phyloP scores from a whole-genome alignment of 1,284 basidiomycete species.

The Porogramme epimiltina region DNA sequence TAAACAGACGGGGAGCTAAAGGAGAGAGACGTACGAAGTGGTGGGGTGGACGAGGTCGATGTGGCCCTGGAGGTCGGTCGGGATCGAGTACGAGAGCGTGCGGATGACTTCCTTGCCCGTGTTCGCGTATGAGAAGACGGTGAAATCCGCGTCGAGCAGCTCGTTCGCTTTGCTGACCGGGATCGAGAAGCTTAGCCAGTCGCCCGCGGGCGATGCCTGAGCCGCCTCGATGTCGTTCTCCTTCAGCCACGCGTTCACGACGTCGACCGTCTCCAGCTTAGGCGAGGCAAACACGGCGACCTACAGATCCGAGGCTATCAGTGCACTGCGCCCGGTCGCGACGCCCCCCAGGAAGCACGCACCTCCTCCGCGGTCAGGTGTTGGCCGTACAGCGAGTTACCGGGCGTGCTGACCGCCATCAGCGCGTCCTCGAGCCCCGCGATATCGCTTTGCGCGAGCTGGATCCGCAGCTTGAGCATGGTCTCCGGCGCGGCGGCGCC shows the following conservation, averaged over 20 bases:
- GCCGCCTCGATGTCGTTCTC: slow-evolving; percentile 36
- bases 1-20: no score
- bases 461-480: slow-evolving; percentile 35
- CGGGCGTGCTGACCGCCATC: slow-evolving; percentile 37
- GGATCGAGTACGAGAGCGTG: slow-evolving; percentile 45
- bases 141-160: slow-evolving; percentile 41
- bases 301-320: slow-evolving; percentile 21
- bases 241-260: slow-evolving; percentile 40
- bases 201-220: slow-evolving; percentile 36
- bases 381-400: slow-evolving; percentile 34
- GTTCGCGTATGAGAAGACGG: slow-evolving; percentile 37
- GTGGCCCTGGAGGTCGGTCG: slow-evolving; percentile 37
- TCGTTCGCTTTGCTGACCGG: slow-evolving; percentile 40
- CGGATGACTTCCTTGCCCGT: slow-evolving; percentile 36
- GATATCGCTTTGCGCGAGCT: slow-evolving; percentile 35
- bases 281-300: slow-evolving; percentile 41
- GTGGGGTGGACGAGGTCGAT: slow-evolving; percentile 45
- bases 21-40: slow-evolving; percentile 22
- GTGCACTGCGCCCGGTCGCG: background rate
- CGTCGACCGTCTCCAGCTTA: slow-evolving; percentile 32
- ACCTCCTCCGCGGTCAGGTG: slow-evolving; percentile 37
- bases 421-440: slow-evolving; percentile 38
- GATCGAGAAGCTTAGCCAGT: slow-evolving; percentile 42
- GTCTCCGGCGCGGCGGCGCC: slow-evolving; percentile 30
- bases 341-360: background rate